These are phyloP conservation scores for Paramecium primaurelia DNA, from an alignment of 73 alveolate genomes.

Conservation along the genomic window DNA sequence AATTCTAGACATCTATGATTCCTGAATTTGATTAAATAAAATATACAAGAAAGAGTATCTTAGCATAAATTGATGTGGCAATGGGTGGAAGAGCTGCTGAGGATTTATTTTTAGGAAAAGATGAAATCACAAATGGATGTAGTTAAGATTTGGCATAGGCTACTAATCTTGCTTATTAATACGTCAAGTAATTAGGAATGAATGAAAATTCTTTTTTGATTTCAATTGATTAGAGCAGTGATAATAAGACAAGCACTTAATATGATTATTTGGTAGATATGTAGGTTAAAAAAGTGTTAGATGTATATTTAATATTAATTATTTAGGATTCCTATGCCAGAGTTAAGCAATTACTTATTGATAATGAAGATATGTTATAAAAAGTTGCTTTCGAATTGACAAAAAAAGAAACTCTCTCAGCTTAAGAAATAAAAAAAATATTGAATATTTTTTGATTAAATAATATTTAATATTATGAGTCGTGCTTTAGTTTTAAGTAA, in stretches of 20 bases:
- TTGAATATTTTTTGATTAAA: not conserved
- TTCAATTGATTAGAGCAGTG: conserved; percentile 32
- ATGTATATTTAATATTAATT: not conserved
- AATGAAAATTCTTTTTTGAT: conserved; percentile 70
- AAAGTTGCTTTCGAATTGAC: not conserved
- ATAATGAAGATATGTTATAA: conserved; percentile 48
- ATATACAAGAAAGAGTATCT: conserved; percentile 64
- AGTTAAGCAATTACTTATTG: conserved; percentile 30
- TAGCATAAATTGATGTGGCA: conserved; percentile 81
- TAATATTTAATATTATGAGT: conserved; percentile 71
- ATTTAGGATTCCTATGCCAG: conserved; percentile 68
- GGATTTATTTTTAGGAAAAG: conserved; percentile 74
- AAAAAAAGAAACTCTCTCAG: conserved; percentile 61
- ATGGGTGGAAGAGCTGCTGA: conserved; percentile 94
- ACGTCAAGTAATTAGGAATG: conserved; percentile 73
- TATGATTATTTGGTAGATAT: conserved; percentile 68
- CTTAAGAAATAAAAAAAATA: conserved; percentile 34
- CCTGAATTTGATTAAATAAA: conserved; percentile 72
- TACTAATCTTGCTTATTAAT: conserved; percentile 70
- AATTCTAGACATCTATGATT: conserved; percentile 67
- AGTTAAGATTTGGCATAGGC: conserved; percentile 74
- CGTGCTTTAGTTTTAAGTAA: conserved; percentile 80
- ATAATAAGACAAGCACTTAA: conserved; percentile 24
- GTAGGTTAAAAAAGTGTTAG: conserved; percentile 69
- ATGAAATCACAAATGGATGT: conserved; percentile 78